Conservation (phyloP, 345 rosid genomes). For the Gossypium herbaceum region DNA sequence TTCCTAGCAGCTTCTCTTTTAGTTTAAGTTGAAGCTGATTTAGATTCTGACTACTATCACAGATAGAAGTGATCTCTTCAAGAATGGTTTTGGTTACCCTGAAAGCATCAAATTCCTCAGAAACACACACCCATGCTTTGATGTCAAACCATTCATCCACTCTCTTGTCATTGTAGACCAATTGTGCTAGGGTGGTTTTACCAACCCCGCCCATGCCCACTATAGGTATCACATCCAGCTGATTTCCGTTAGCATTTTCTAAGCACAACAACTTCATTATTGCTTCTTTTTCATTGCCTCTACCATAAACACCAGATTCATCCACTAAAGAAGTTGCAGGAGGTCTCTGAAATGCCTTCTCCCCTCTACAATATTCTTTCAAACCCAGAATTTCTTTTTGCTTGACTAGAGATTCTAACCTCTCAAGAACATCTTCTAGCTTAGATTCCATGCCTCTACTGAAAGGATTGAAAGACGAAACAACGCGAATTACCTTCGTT, state of each 20-base stretch:
- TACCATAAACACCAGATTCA: background rate
- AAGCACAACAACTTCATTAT: background rate
- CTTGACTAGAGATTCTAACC: background rate
- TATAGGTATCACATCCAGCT: background rate
- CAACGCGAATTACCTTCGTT: background rate
- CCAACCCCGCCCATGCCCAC: background rate
- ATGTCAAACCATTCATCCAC: background rate
- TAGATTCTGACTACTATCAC: background rate
- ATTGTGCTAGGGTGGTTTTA: background rate
- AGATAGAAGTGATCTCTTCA: background rate
- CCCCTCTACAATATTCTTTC: background rate
- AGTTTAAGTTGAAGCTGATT: background rate
- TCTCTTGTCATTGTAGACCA: background rate
- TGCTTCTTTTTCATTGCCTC: background rate
- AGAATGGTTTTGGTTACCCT: background rate
- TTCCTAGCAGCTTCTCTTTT: background rate
- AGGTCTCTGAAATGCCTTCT: background rate
- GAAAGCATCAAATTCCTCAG: conserved; percentile 1
- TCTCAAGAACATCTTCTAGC: background rate
- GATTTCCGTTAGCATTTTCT: background rate
- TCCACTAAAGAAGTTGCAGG: conserved; percentile 1
- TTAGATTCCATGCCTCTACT: background rate
- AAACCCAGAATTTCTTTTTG: background rate
- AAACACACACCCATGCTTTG: conserved; percentile 6
- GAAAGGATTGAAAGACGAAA: background rate